Evolutionary conservation across 2,329 filamentous ascomycete species (phyloP), one percentile per base, ranked within the genome.

Genomic region (Mycosphaerella arachidis): DNA sequence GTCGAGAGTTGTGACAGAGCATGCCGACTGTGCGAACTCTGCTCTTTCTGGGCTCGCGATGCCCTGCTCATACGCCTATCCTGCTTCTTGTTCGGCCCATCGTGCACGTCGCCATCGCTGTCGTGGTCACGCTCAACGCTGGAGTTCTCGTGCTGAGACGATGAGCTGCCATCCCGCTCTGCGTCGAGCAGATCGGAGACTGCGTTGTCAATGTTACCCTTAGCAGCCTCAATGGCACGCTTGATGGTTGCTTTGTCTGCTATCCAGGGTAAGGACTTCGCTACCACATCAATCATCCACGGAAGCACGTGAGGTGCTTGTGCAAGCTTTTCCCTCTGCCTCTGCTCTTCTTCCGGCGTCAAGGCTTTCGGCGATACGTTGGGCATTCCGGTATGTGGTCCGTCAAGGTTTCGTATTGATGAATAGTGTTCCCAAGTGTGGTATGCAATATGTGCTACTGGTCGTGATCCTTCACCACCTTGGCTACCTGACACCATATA

Each of bases 401-500:
- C 85, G 62, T 82, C 73, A 50, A 83, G 73, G 67, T 84, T 84
- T 57, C 86, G 81, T 64, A 89, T 83, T 0, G 85, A 88, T 4
- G 85, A 87, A 73, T 87, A 88, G 70, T 88, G 86, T 68, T 87
- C 81, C 77, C 83, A 87, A 50, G 76, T 79, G 82, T 87, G 69
- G 35, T 69, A 65, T 56, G 67, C 66, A 61, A 67, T 71, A 72
- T 87, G 83, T 50, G 84, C 74, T 13, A 76, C 72, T n/a, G 74
- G 68, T 43, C 69, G 63, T 55, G 65, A 63, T 1, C 58, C 60
- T 46, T 68, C 68, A 24, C 67, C 68, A 27, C 70, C 70, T 2
- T 71, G 70, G 54, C 75, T 77, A 60, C 73, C 81, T 62, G 75
- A 74, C 64, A 82, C 74, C 67, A 81, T 75, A 69, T 79, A 82